phyloP scores from a whole-genome alignment of 768 basidiomycete species.

The Termitomyces titanicus region DNA sequence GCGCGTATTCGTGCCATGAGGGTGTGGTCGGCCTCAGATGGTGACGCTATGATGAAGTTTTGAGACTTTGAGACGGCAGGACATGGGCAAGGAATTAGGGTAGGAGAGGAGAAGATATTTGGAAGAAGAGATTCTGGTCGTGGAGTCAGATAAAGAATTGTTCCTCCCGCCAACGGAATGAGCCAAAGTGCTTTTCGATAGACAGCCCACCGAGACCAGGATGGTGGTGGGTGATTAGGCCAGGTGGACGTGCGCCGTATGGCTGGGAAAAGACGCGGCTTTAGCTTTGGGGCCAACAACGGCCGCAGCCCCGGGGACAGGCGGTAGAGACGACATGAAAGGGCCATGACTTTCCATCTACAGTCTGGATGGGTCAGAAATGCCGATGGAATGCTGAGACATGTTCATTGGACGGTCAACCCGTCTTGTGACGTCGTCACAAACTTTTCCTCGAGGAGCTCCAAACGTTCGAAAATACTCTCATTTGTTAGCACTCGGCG shows the following conservation, averaged over 20 bases:
- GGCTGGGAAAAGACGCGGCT: not conserved
- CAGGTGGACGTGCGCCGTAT: slow-evolving; percentile 13
- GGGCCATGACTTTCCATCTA: slow-evolving; percentile 8
- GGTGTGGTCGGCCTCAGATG: slow-evolving; percentile 56
- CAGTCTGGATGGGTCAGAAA: not conserved
- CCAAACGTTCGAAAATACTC: too few species aligned
- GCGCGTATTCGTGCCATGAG: slow-evolving; percentile 39
- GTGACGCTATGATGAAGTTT: slow-evolving; percentile 55
- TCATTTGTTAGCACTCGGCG: too few species aligned
- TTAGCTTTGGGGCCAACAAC: slow-evolving; percentile 15
- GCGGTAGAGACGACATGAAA: slow-evolving; percentile 15
- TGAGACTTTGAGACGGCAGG: slow-evolving; percentile 11
- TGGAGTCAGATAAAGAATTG: slow-evolving; percentile 47
- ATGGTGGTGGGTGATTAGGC: slow-evolving; percentile 23
- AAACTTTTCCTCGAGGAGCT: not conserved
- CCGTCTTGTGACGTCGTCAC: slow-evolving; percentile 7
- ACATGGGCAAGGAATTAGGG: slow-evolving; percentile 38
- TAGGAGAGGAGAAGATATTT: slow-evolving; percentile 46
- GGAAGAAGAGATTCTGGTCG: slow-evolving; percentile 37
- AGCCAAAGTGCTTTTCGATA: slow-evolving; percentile 44
- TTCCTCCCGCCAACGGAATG: slow-evolving; percentile 53
- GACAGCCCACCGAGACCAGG: slow-evolving; percentile 22
- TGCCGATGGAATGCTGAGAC: not conserved
- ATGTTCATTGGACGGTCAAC: not conserved
- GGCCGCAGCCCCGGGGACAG: slow-evolving; percentile 23